phyloP scores from a whole-genome alignment of 257 asterid genomes.

The Jasminum sambac region DNA sequence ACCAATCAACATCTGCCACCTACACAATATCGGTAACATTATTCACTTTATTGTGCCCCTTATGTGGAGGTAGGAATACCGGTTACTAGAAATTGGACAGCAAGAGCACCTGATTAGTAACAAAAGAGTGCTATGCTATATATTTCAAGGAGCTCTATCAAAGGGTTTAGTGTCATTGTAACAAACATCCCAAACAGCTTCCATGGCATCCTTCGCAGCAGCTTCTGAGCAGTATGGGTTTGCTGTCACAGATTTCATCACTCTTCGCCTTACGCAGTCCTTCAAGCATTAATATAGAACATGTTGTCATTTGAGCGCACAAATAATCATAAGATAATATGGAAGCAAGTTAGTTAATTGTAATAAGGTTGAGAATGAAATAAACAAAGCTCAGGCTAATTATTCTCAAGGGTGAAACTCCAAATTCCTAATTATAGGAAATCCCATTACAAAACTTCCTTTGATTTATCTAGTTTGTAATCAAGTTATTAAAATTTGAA shows the following conservation, averaged over 20 bases:
- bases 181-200: conserved; percentile 93
- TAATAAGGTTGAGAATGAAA: neutral
- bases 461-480: no score
- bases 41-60: no score
- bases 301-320: neutral
- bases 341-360: neutral
- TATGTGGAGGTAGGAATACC: no score
- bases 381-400: neutral
- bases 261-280: conserved; percentile 88
- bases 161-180: conserved; percentile 88
- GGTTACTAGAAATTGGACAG: neutral
- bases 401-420: neutral
- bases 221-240: conserved; percentile 79
- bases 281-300: conserved; percentile 25
- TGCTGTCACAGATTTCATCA: conserved; percentile 54
- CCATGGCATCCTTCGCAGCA: conserved; percentile 85
- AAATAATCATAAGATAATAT: neutral
- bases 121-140: neutral
- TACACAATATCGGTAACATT: no score
- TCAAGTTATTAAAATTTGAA: no score
- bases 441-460: neutral
- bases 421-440: neutral
- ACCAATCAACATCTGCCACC: no score
- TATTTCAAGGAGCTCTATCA: conserved; percentile 76
- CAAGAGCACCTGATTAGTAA: neutral